Base-by-base conservation (phyloP, 192 early-diverging fungal genomes). In the Pilobolus umbonatus region DNA sequence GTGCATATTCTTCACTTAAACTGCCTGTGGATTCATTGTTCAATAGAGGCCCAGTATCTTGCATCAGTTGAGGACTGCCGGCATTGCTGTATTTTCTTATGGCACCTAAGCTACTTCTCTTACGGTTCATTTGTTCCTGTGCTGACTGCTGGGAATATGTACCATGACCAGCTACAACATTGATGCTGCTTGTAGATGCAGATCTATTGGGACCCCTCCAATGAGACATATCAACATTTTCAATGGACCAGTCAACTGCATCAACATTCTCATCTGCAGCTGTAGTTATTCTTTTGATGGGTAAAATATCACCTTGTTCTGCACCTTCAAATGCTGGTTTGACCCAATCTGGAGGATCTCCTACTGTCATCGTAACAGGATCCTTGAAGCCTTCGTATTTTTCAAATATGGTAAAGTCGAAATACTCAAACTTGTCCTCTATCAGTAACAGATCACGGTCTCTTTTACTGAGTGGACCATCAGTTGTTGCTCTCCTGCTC, bases 341-440 rank as follows among this genome's bases (percentile, higher is more conserved):
- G 7, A 88, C 85, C 88, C 88, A 89, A 48, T 75, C 72, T 9
- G 85, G 88, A 1, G 85, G 86, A 26, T 84, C 80, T 0, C 80
- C 82, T 7, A 86, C 81, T 12, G 78, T 77, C 71, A 65, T 78
- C 3, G 70, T 78, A 5, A 71, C 58, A 19, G 76, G 84, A 49
- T 87, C 86, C 17, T 82, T 67, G 53, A 83, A 75, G 0, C 82
- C 79, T 52, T 80, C 75, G 57, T 89, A 89, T 51, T 75, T 78
- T 57, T 93, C 89, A 65, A 84, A 91, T 38, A 93, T 85, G 26
- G 84, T 81, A 60, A 80, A 96, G 70, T 96, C 92, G 77, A 92
- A 96, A 2, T 81, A 69, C 28, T 83, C 80, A 71, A 94, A 96
- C 45, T 85, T 74, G 7, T 78, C 82, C 51, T 85, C 76, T 46